Conservation (phyloP, 257 asterid species). For the Salvia hispanica region DNA sequence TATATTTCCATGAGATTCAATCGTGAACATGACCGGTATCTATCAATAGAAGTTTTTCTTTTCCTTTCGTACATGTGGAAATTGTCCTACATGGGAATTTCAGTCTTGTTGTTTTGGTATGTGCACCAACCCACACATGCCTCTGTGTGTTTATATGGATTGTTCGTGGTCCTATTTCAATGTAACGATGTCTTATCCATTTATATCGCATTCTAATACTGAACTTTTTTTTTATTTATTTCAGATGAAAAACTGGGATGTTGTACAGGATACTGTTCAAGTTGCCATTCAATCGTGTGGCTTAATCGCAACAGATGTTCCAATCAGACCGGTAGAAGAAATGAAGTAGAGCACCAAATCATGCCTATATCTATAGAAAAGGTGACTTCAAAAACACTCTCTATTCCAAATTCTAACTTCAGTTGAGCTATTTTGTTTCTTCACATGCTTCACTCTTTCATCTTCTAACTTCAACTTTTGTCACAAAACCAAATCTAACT, state of each 20-base stretch:
- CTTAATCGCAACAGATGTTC: constrained; percentile 49
- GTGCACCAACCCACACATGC: constrained; percentile 2
- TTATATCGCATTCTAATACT: neutral
- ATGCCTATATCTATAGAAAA: constrained; percentile 52
- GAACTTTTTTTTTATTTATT: constrained; percentile 2
- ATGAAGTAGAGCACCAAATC: constrained; percentile 40
- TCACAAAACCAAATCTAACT: neutral
- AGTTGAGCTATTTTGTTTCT: neutral
- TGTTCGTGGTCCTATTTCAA: neutral
- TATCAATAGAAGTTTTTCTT: neutral
- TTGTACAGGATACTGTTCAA: constrained; percentile 66
- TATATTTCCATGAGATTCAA: constrained; percentile 1
- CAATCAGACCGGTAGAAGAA: constrained; percentile 27
- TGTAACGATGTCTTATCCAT: neutral
- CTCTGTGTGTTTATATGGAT: neutral
- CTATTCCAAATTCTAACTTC: neutral
- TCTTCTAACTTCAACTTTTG: neutral
- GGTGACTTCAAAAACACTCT: constrained; percentile 38
- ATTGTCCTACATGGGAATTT: neutral
- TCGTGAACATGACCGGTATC: neutral
- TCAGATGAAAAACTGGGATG: constrained; percentile 54
- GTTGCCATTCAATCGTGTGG: constrained; percentile 70
- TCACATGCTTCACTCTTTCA: neutral
- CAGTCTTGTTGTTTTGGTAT: neutral
- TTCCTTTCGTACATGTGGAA: neutral